Percentiles rank a stretch among this genome's conserved stretches.
Evolutionary conservation across 2,329 filamentous ascomycete genomes (phyloP).

Genomic region (Claviceps paspali): DNA sequence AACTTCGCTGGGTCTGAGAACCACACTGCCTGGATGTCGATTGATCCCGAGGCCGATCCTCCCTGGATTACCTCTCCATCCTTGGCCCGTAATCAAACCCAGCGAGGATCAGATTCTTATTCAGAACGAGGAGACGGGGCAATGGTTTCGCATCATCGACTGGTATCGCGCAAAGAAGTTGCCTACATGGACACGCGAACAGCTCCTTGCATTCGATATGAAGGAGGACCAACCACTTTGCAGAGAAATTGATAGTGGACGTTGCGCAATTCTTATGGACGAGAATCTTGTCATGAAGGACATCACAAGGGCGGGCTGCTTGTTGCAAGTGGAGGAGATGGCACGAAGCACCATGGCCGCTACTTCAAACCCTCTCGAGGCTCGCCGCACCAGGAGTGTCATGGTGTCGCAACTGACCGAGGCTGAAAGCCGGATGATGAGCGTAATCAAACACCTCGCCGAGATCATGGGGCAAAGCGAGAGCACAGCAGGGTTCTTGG

Average conservation of each 20-base stretch:
- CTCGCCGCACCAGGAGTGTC: conserved; percentile 4
- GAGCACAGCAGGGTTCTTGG: conserved; percentile 2
- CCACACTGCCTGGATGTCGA: conserved; percentile 7
- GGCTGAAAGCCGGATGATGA: conserved; percentile 6
- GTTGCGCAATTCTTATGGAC: conserved; percentile 7
- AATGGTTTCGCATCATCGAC: conserved; percentile 10
- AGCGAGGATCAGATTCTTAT: conserved; percentile 8
- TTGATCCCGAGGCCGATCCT: conserved; percentile 3
- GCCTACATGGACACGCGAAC: conserved; percentile 7
- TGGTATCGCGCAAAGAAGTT: conserved; percentile 10
- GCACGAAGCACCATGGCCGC: neutral
- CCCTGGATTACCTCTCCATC: conserved; percentile 6
- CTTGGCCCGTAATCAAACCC: conserved; percentile 8
- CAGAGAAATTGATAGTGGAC: conserved; percentile 7
- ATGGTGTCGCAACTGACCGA: conserved; percentile 5
- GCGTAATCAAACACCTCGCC: conserved; percentile 2
- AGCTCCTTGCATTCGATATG: conserved; percentile 7
- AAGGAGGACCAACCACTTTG: conserved; percentile 7
- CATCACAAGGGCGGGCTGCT: neutral
- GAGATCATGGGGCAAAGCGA: conserved; percentile 1
- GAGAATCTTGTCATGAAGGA: conserved; percentile 1
- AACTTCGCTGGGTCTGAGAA: conserved; percentile 8
- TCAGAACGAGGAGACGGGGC: conserved; percentile 4
- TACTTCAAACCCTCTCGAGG: neutral
- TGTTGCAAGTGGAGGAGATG: conserved; percentile 6